A percentile compares a stretch with the other conserved stretches of the same genome.
Conservation (phyloP, 495 filamentous ascomycete species). For the Trypethelium eluteriae region DNA sequence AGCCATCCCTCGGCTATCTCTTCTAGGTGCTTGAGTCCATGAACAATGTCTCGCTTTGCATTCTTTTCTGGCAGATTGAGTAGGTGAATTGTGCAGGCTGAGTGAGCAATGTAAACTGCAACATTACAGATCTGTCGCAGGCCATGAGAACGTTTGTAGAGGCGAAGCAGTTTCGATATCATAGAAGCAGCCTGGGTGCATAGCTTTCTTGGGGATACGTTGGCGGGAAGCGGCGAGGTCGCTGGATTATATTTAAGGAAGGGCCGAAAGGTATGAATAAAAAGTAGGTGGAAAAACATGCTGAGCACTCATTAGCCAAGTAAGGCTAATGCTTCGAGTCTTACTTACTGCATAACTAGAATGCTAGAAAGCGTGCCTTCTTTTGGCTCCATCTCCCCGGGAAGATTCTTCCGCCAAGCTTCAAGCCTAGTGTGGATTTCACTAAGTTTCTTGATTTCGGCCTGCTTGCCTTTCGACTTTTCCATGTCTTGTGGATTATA, state of each 20-base stretch:
- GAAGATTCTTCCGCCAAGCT: constrained; percentile 80
- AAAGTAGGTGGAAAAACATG: constrained; percentile 95
- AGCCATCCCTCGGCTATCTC: constrained; percentile 95
- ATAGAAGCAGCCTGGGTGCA: constrained; percentile 81
- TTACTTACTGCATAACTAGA: constrained; percentile 89
- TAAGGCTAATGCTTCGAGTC: background rate
- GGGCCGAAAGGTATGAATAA: constrained; percentile 93
- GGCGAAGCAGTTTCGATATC: constrained; percentile 83
- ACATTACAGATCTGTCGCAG: constrained; percentile 91
- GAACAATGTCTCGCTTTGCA: constrained; percentile 76
- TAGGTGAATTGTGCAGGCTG: constrained; percentile 87
- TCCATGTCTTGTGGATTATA: constrained; percentile 69
- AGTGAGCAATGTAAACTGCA: constrained; percentile 88
- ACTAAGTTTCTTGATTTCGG: constrained; percentile 87
- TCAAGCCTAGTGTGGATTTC: constrained; percentile 87
- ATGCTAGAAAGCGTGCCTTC: constrained; percentile 84
- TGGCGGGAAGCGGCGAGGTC: constrained; percentile 72
- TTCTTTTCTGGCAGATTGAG: constrained; percentile 88
- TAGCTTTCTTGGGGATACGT: constrained; percentile 84
- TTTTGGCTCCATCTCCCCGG: constrained; percentile 78
- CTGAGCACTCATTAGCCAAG: constrained; percentile 37
- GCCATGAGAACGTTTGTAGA: constrained; percentile 88
- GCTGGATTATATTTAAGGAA: constrained; percentile 83
- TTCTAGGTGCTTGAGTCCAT: constrained; percentile 85
- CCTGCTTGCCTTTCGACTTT: constrained; percentile 54